Conservation (phyloP, 140 eudicot species). For the Ambrosia hybrid region DNA sequence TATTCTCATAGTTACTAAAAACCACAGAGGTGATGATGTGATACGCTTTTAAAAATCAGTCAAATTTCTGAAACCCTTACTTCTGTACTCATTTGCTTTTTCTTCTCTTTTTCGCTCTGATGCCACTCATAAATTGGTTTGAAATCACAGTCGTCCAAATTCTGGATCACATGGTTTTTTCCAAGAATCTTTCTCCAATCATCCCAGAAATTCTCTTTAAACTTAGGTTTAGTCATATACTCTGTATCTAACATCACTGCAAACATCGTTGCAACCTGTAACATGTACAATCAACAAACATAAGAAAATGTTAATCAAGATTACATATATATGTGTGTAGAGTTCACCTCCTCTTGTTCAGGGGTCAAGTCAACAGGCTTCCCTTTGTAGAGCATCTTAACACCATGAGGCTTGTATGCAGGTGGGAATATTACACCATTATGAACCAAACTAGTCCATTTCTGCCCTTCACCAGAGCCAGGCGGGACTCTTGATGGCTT, state of each 20-base stretch:
- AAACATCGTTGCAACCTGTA: slow-evolving; percentile 97
- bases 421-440: slow-evolving; percentile 96
- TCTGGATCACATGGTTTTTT: slow-evolving; percentile 70
- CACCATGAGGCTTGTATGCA: slow-evolving; percentile 90
- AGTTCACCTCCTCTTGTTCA: slow-evolving; percentile 91
- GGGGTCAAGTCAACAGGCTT: slow-evolving; percentile 82
- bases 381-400: slow-evolving; percentile 83
- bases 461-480: slow-evolving; percentile 91
- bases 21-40: not conserved
- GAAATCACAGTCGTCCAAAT: slow-evolving; percentile 78
- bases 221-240: slow-evolving; percentile 61
- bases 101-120: slow-evolving; percentile 86
- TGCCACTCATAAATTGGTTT: slow-evolving; percentile 93
- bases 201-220: slow-evolving; percentile 80
- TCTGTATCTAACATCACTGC: slow-evolving; percentile 95
- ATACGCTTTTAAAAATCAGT: not conserved
- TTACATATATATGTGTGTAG: not conserved
- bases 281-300: slow-evolving; percentile 27
- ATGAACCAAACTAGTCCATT: slow-evolving; percentile 93
- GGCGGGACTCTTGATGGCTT: slow-evolving; percentile 76
- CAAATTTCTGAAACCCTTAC: slow-evolving; percentile 37
- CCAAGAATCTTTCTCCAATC: slow-evolving; percentile 93
- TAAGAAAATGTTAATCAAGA: slow-evolving; percentile 11
- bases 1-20: not conserved
- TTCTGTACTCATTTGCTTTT: slow-evolving; percentile 87